phyloP scores from a whole-genome alignment of 306 rosid genomes.

The Chamaecrista fasciculata region DNA sequence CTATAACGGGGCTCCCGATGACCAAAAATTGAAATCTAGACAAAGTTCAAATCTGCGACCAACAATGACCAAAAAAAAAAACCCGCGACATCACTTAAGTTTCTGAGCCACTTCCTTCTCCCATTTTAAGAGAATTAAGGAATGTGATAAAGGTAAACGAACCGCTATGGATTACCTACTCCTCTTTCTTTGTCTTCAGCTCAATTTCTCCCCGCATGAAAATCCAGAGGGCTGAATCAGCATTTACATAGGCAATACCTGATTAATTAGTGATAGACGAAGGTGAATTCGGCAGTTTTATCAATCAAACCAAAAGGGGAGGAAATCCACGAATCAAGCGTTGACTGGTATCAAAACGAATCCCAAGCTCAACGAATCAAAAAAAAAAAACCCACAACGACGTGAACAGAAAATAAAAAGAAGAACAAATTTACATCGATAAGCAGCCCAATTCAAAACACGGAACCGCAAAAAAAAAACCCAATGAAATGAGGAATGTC shows the following conservation, averaged over 20 bases:
- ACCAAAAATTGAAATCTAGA: neutral
- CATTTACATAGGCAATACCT: neutral
- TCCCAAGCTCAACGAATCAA: slow-evolving; percentile 19
- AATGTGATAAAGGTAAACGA: neutral
- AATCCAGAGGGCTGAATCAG: slow-evolving; percentile 12
- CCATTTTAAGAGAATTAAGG: neutral
- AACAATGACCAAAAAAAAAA: neutral
- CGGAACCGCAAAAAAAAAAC: slow-evolving; percentile 22
- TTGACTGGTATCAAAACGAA: slow-evolving; percentile 24
- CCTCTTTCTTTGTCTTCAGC: neutral
- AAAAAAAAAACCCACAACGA: too few species aligned
- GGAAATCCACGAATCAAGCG: neutral
- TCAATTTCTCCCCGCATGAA: slow-evolving; percentile 19
- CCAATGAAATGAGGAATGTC: neutral
- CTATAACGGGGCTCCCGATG: neutral
- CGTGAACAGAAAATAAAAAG: neutral
- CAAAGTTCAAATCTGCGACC: neutral
- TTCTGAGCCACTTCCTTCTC: neutral
- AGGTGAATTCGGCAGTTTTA: neutral
- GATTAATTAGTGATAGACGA: neutral
- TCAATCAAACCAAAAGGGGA: neutral
- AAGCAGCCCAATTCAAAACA: slow-evolving; percentile 27
- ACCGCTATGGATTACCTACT: neutral
- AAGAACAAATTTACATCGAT: neutral
- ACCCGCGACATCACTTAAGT: neutral